These are phyloP conservation scores for Phytopythium aichiense DNA, from an alignment of 352 stramenopile species.

Conservation along the genomic window DNA sequence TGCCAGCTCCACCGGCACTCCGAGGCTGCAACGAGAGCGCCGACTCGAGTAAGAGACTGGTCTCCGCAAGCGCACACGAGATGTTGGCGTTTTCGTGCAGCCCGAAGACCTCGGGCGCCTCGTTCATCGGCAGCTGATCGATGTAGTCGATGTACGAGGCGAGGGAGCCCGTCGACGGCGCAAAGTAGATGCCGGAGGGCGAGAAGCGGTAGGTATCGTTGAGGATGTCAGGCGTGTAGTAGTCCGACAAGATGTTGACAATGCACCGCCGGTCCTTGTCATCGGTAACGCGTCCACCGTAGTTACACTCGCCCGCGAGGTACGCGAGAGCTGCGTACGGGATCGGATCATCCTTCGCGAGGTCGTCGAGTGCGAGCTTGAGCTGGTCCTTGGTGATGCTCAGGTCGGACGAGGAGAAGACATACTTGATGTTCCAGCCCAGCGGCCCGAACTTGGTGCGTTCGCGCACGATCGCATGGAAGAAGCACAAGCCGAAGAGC, in stretches of 20 bases:
- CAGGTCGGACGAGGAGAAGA: constrained; percentile 80
- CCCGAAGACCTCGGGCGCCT: constrained; percentile 84
- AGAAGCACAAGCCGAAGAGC: constrained; percentile 90
- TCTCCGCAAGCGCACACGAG: constrained; percentile 86
- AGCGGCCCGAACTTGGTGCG: constrained; percentile 83
- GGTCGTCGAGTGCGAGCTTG: constrained; percentile 77
- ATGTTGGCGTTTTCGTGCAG: constrained; percentile 88
- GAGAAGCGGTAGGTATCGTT: constrained; percentile 78
- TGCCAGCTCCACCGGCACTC: constrained; percentile 56
- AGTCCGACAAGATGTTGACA: constrained; percentile 82
- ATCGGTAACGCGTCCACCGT: constrained; percentile 93
- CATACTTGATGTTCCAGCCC: constrained; percentile 89
- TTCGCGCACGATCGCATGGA: constrained; percentile 87
- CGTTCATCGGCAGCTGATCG: constrained; percentile 78
- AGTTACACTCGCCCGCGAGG: constrained; percentile 93
- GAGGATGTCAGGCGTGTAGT: constrained; percentile 79
- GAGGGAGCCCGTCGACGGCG: constrained; percentile 38
- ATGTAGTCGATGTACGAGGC: constrained; percentile 74
- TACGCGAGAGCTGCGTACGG: constrained; percentile 92
- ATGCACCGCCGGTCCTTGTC: constrained; percentile 91
- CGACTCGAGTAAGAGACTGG: constrained; percentile 83
- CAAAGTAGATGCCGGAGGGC: constrained; percentile 80
- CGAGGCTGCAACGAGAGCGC: constrained; percentile 88
- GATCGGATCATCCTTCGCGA: constrained; percentile 53
- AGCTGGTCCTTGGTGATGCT: constrained; percentile 86